Evolutionary conservation across 2,329 filamentous ascomycete species (phyloP).

Genomic region (Trichoderma sp.): DNA sequence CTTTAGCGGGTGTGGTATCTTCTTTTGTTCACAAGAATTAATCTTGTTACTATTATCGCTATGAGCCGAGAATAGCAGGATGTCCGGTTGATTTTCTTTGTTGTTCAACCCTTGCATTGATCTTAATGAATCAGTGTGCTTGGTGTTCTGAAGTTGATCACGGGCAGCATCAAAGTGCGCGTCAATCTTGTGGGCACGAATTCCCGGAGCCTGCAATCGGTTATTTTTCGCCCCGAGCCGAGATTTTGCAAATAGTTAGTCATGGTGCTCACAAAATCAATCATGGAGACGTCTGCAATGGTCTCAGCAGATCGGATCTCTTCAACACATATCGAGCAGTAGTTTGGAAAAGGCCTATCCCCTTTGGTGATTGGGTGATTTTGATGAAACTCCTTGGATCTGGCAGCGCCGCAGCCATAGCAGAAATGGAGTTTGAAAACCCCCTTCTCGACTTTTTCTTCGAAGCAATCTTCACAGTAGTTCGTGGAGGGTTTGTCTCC

Average conservation of each 20-base stretch:
- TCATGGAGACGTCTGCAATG: constrained; percentile 28
- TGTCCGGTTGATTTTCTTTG: neutral
- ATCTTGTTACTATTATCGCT: neutral
- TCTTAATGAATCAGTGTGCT: neutral
- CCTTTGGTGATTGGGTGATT: constrained; percentile 25
- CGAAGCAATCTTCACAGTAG: constrained; percentile 36
- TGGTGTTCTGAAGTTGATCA: neutral
- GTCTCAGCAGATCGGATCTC: constrained; percentile 27
- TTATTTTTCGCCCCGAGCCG: neutral
- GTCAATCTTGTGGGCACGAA: neutral
- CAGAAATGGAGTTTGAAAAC: constrained; percentile 40
- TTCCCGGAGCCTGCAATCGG: neutral
- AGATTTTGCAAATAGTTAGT: neutral
- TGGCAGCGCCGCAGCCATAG: constrained; percentile 30
- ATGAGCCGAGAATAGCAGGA: neutral
- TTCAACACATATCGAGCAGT: constrained; percentile 31
- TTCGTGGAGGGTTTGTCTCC: constrained; percentile 30
- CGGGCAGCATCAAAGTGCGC: neutral
- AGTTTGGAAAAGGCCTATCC: constrained; percentile 32
- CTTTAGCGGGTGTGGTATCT: neutral
- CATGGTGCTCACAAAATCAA: constrained; percentile 26
- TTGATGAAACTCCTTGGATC: constrained; percentile 28
- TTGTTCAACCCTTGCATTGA: neutral
- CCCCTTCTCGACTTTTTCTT: constrained; percentile 25
- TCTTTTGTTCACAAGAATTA: neutral